Conservation (phyloP, 129 eudicot genomes). For the Cynara cardunculus region DNA sequence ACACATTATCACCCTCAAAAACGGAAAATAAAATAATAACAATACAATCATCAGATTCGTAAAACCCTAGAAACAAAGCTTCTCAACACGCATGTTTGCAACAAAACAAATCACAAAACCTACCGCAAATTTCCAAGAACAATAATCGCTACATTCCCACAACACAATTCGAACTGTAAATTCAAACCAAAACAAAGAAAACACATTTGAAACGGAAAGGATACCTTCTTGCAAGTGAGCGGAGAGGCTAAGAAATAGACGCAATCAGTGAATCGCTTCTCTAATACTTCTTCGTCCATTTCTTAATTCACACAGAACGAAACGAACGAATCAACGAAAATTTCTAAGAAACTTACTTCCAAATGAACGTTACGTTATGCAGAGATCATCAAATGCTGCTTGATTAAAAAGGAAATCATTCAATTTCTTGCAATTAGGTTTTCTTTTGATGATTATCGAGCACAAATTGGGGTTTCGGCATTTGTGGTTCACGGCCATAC, state of each 20-base stretch:
- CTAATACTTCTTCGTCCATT: slow-evolving; percentile 44
- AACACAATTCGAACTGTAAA: slow-evolving; percentile 2
- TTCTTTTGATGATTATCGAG: slow-evolving; percentile 7
- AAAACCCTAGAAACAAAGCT: slow-evolving; percentile 16
- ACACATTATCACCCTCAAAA: background rate
- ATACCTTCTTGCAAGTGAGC: slow-evolving; percentile 80
- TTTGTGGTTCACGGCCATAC: slow-evolving; percentile 17
- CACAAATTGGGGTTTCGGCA: slow-evolving; percentile 13
- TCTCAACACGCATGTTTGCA: background rate
- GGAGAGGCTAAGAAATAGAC: slow-evolving; percentile 78
- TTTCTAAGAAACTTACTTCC: background rate
- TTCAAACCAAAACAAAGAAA: background rate
- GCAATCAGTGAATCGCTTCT: slow-evolving; percentile 64
- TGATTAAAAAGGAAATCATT: background rate
- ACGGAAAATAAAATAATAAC: background rate
- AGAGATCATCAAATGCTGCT: background rate
- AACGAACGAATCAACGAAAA: background rate
- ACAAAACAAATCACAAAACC: background rate
- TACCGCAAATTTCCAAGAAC: background rate
- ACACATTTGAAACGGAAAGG: background rate
- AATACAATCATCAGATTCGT: background rate
- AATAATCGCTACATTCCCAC: slow-evolving; percentile 14
- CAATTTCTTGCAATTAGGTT: slow-evolving; percentile 21
- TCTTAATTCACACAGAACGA: background rate
- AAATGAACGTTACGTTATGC: background rate